Evolutionary conservation across 176 grass and related monocot genomes (phyloP).

Genomic region (Echinochloa phyllopogon): DNA sequence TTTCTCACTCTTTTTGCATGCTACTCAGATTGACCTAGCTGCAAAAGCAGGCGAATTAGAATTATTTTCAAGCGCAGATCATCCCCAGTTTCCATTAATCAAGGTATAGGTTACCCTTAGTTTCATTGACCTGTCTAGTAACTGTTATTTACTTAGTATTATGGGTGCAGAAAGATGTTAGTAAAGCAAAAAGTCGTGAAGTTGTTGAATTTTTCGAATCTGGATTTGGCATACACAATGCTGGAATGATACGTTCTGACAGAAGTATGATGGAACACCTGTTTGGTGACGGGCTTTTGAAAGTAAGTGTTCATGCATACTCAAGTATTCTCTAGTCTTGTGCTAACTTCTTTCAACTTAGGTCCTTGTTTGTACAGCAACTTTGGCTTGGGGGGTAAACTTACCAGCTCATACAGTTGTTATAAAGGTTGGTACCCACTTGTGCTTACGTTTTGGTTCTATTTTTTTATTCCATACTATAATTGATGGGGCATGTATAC

Average conservation of each 20-base stretch:
- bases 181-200: conserved; percentile 91
- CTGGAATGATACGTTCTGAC: conserved; percentile 93
- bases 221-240: conserved; percentile 98
- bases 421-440: conserved; percentile 73
- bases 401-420: conserved; percentile 97
- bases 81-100: conserved; percentile 77
- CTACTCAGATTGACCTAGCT: conserved; percentile 78
- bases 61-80: conserved; percentile 72
- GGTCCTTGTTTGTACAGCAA: conserved; percentile 99
- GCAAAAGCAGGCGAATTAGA: conserved; percentile 73
- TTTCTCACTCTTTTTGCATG: conserved; percentile 31
- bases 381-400: conserved; percentile 98
- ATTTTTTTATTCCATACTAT: conserved; percentile 14
- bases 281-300: conserved; percentile 84
- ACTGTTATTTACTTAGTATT: conserved; percentile 36
- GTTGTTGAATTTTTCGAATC: conserved; percentile 88
- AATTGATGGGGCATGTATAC: neutral
- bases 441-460: conserved; percentile 6
- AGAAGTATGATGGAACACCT: conserved; percentile 89
- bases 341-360: conserved; percentile 52
- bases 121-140: conserved; percentile 34
- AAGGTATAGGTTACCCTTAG: conserved; percentile 62
- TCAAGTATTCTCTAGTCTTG: conserved; percentile 24
- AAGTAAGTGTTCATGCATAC: conserved; percentile 52
- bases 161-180: conserved; percentile 83